These are phyloP conservation scores for Omphalotus guepiniiformis DNA, from an alignment of 768 basidiomycete genomes.

Conservation along the genomic window DNA sequence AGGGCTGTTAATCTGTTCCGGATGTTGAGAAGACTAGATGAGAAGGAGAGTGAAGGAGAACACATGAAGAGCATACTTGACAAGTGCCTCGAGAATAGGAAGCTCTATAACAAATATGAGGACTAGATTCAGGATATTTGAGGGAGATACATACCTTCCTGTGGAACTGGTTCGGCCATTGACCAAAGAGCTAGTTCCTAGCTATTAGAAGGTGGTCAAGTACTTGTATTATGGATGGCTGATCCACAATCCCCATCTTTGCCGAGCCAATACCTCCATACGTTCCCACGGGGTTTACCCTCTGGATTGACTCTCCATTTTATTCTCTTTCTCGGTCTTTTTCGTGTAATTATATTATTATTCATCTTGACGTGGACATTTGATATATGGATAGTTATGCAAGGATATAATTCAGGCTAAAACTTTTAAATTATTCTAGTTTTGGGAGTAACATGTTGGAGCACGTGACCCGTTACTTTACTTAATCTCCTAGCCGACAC, in stretches of 20 bases:
- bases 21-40: slow-evolving; percentile 51
- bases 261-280: background rate
- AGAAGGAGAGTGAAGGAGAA: slow-evolving; percentile 1
- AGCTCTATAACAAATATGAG: slow-evolving; percentile 56
- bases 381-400: too few species aligned
- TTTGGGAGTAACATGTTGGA: too few species aligned
- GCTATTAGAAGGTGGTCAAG: too few species aligned
- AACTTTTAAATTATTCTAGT: too few species aligned
- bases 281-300: background rate
- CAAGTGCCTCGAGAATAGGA: slow-evolving; percentile 90
- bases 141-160: slow-evolving; percentile 56
- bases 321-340: background rate
- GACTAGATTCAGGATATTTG: slow-evolving; percentile 13
- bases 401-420: background rate
- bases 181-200: background rate
- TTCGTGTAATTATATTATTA: too few species aligned
- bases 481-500: too few species aligned
- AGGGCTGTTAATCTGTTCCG: slow-evolving; percentile 92
- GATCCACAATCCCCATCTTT: slow-evolving; percentile 1
- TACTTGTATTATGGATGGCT: slow-evolving; percentile 1
- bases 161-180: slow-evolving; percentile 72
- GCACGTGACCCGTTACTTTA: too few species aligned
- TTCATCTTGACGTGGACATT: too few species aligned
- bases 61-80: slow-evolving; percentile 54
- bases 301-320: background rate